These are phyloP conservation scores for Lachnellula suecica DNA, from an alignment of 2,329 filamentous ascomycete genomes.

Conservation along the genomic window DNA sequence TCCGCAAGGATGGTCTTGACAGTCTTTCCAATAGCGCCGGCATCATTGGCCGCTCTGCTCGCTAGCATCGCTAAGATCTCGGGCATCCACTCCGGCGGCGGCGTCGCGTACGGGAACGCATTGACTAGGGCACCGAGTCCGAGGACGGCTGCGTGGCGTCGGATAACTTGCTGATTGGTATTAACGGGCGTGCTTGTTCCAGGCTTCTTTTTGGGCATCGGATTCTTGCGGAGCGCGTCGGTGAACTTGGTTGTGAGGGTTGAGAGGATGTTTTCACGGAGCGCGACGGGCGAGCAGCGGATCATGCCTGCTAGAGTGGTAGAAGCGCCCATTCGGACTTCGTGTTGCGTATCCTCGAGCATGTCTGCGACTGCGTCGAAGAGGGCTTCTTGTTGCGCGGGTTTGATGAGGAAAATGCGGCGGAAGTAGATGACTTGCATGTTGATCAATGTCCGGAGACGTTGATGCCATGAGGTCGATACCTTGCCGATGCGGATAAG, in stretches of 20 bases:
- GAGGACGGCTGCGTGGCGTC: constrained; percentile 85
- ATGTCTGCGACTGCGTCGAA: constrained; percentile 95
- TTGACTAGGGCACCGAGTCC: constrained; percentile 89
- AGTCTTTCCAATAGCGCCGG: constrained; percentile 90
- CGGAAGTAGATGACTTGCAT: constrained; percentile 99
- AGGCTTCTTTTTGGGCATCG: constrained; percentile 73
- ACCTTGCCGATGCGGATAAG: constrained; percentile 85
- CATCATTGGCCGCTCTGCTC: constrained; percentile 80
- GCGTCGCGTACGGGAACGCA: constrained; percentile 93
- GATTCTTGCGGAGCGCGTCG: constrained; percentile 74
- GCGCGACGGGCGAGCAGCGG: constrained; percentile 79
- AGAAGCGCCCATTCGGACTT: constrained; percentile 90
- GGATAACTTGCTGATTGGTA: constrained; percentile 73
- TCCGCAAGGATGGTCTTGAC: constrained; percentile 93
- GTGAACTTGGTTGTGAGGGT: constrained; percentile 79
- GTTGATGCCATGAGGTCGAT: constrained; percentile 90
- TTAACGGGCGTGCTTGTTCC: constrained; percentile 71
- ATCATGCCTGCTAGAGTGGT: constrained; percentile 97
- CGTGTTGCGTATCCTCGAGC: constrained; percentile 87
- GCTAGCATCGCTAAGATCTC: constrained; percentile 86
- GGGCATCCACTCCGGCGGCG: constrained; percentile 90
- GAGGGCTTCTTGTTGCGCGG: constrained; percentile 72
- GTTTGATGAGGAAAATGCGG: constrained; percentile 81
- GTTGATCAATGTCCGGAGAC: constrained; percentile 90
- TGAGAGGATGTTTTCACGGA: constrained; percentile 76